These are phyloP conservation scores for Dictyostelium citrinum DNA, from an alignment of 78 protist species.

Conservation along the genomic window DNA sequence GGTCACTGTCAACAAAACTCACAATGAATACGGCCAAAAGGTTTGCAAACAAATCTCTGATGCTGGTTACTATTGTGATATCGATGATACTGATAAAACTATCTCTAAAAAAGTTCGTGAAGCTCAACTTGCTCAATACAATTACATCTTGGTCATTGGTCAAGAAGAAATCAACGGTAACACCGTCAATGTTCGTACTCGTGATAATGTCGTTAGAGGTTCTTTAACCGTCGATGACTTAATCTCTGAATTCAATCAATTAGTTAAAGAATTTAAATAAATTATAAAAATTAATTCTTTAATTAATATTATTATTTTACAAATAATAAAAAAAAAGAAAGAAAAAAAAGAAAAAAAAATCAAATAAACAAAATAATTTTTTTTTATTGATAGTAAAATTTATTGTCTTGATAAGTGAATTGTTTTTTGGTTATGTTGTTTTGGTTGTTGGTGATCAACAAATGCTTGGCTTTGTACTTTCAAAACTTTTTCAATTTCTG, in stretches of 20 bases:
- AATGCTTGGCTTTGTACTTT: background rate
- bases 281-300: background rate
- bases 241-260: background rate
- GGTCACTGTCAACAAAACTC: constrained; percentile 87
- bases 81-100: constrained; percentile 64
- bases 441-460: background rate
- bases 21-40: constrained; percentile 85
- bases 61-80: constrained; percentile 83
- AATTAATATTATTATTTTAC: background rate
- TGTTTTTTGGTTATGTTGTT: background rate
- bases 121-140: constrained; percentile 90
- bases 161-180: constrained; percentile 79
- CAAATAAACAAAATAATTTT: background rate
- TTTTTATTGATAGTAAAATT: background rate
- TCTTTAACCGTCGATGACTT: background rate
- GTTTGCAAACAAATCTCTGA: constrained; percentile 38
- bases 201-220: constrained; percentile 74
- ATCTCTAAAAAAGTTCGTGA: constrained; percentile 90
- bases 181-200: constrained; percentile 90
- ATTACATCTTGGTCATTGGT: constrained; percentile 96
- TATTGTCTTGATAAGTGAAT: background rate
- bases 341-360: no score
- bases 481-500: background rate
- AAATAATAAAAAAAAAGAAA: background rate
- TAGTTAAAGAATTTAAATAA: constrained; percentile 11